Conservation (phyloP, 352 stramenopile species). For the Phytophthora uliginosa region DNA sequence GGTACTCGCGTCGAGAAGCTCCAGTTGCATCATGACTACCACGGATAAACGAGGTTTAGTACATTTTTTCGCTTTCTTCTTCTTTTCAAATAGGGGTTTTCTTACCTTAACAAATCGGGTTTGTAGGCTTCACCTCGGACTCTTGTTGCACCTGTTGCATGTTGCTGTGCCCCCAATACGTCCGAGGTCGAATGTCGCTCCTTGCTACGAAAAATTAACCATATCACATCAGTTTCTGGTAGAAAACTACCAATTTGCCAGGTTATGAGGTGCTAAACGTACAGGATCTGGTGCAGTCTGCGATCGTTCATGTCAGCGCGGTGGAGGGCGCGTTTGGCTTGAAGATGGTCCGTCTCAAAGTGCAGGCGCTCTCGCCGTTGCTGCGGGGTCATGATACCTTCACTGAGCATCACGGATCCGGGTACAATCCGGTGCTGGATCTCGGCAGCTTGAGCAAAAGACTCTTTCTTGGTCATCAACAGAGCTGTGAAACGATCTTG, state of each 20-base stretch:
- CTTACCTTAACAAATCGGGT: constrained; percentile 52
- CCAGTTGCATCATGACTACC: constrained; percentile 47
- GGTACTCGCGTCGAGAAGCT: constrained; percentile 57
- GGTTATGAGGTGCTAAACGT: constrained; percentile 17
- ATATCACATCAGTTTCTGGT: constrained; percentile 10
- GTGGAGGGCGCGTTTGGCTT: constrained; percentile 61
- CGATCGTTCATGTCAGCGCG: constrained; percentile 68
- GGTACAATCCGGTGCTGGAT: constrained; percentile 63
- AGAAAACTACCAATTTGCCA: constrained; percentile 2
- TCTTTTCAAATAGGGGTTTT: neutral
- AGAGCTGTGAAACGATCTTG: constrained; percentile 42
- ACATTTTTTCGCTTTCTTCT: neutral
- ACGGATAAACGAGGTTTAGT: neutral
- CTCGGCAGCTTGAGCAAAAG: constrained; percentile 49
- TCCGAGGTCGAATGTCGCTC: constrained; percentile 66
- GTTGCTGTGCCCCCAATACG: constrained; percentile 44
- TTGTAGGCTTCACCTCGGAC: constrained; percentile 60
- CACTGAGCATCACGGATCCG: constrained; percentile 61
- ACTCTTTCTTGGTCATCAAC: constrained; percentile 60
- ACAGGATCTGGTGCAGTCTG: constrained; percentile 83
- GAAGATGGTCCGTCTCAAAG: constrained; percentile 71
- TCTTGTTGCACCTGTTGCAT: constrained; percentile 5
- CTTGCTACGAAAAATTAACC: constrained; percentile 32
- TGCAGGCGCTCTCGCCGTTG: constrained; percentile 75
- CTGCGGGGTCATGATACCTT: constrained; percentile 79